Conservation (phyloP, 2,329 filamentous ascomycete species). For the Penicillium sp. region DNA sequence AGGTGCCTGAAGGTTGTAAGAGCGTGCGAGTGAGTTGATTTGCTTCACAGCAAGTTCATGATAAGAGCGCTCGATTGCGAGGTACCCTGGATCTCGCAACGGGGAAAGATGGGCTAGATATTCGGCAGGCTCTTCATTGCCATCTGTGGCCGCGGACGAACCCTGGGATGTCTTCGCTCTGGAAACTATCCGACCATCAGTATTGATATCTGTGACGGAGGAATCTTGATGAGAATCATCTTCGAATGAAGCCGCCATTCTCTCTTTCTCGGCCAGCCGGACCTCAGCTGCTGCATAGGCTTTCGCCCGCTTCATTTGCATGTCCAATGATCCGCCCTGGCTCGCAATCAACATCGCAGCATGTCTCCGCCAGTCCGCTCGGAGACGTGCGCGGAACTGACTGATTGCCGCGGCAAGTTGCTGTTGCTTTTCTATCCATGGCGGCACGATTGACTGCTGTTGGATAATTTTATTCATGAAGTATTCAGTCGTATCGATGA, state of each 20-base stretch:
- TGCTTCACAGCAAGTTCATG: slow-evolving; percentile 70
- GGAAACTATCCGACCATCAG: slow-evolving; percentile 26
- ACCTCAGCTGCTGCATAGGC: slow-evolving; percentile 72
- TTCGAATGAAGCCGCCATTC: slow-evolving; percentile 26
- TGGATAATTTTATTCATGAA: slow-evolving; percentile 99
- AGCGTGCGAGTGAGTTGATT: slow-evolving; percentile 74
- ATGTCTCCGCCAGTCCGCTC: slow-evolving; percentile 80
- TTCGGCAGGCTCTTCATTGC: slow-evolving; percentile 9
- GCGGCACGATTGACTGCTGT: slow-evolving; percentile 88
- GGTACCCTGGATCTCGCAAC: slow-evolving; percentile 76
- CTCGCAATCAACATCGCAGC: slow-evolving; percentile 74
- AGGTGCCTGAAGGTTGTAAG: slow-evolving; percentile 94
- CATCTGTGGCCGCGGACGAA: background rate
- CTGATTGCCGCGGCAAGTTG: slow-evolving; percentile 68
- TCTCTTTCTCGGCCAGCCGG: slow-evolving; percentile 27
- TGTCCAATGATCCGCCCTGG: slow-evolving; percentile 67
- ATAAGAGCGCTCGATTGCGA: slow-evolving; percentile 68
- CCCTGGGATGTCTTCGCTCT: slow-evolving; percentile 4
- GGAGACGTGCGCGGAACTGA: slow-evolving; percentile 68
- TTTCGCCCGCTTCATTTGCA: slow-evolving; percentile 67
- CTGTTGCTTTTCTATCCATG: slow-evolving; percentile 99
- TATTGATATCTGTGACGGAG: slow-evolving; percentile 20
- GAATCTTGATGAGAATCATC: background rate
- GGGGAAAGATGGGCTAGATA: slow-evolving; percentile 50
- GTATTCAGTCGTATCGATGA: slow-evolving; percentile 94